These are phyloP conservation scores for Epichloe aotearoae DNA, from an alignment of 2,329 filamentous ascomycete species.

Conservation along the genomic window DNA sequence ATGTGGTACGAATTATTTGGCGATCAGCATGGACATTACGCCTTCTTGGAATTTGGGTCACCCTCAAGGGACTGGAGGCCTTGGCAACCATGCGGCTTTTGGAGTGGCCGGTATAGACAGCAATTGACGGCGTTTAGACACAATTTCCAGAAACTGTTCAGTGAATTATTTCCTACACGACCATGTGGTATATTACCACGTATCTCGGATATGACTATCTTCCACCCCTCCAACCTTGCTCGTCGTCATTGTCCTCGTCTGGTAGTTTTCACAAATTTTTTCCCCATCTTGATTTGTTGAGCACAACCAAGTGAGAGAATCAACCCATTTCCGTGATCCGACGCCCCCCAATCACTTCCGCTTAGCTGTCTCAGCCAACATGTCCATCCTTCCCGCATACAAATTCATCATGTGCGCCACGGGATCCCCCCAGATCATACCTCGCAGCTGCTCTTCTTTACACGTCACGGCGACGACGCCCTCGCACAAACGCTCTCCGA, in stretches of 20 bases:
- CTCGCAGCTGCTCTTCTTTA: conserved; percentile 53
- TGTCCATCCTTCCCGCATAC: conserved; percentile 55
- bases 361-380: conserved; percentile 37
- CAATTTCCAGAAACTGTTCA: too few relatives aligned
- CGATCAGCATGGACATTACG: not conserved
- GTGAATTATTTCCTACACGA: too few relatives aligned
- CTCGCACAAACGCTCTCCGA: conserved; percentile 37
- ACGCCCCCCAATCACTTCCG: too few relatives aligned
- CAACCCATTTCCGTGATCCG: too few relatives aligned
- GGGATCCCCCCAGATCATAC: conserved; percentile 65
- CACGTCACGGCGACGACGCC: conserved; percentile 57
- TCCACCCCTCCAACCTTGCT: too few relatives aligned
- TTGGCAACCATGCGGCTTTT: not conserved
- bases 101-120: not conserved
- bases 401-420: conserved; percentile 68
- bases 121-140: conserved; percentile 1
- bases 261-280: too few relatives aligned
- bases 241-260: too few relatives aligned
- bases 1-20: not conserved
- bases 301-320: too few relatives aligned
- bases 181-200: too few relatives aligned
- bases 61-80: too few relatives aligned
- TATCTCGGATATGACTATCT: too few relatives aligned
- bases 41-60: not conserved
- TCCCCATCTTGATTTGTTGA: too few relatives aligned